These are phyloP conservation scores for Babesia ovata DNA, from an alignment of 169 alveolate species.

Conservation along the genomic window DNA sequence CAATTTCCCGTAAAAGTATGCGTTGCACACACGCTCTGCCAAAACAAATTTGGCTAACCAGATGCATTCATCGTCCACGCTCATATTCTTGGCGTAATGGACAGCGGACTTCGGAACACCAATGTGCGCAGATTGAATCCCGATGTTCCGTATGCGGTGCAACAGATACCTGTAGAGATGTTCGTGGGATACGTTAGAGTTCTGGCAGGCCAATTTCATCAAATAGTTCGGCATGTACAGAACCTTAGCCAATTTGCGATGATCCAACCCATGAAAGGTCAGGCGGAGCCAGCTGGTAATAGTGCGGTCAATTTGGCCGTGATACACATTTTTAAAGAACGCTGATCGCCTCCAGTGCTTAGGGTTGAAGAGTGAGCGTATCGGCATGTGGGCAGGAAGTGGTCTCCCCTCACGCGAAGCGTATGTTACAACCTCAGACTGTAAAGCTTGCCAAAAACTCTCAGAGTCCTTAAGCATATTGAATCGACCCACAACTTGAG, in stretches of 20 bases:
- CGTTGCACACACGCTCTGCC: slow-evolving; percentile 46
- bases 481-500: slow-evolving; percentile 12
- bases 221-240: slow-evolving; percentile 40
- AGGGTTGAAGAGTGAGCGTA: slow-evolving; percentile 37
- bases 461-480: slow-evolving; percentile 14
- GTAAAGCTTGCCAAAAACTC: slow-evolving; percentile 39
- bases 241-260: slow-evolving; percentile 15
- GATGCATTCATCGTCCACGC: slow-evolving; percentile 25
- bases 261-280: slow-evolving; percentile 36
- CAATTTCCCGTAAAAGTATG: slow-evolving; percentile 3
- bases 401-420: not conserved
- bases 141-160: slow-evolving; percentile 7
- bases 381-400: slow-evolving; percentile 23
- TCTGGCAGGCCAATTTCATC: not conserved
- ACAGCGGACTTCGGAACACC: slow-evolving; percentile 5
- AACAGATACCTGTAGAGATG: slow-evolving; percentile 19
- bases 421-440: slow-evolving; percentile 40
- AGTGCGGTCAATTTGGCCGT: slow-evolving; percentile 27
- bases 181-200: slow-evolving; percentile 20
- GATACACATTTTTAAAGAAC: slow-evolving; percentile 9
- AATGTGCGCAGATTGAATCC: not conserved
- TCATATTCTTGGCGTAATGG: slow-evolving; percentile 12
- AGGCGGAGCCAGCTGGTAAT: slow-evolving; percentile 35
- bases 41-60: slow-evolving; percentile 57
- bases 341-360: slow-evolving; percentile 52